Evolutionary conservation across 1,284 basidiomycete species (phyloP).

Genomic region (Ustilago xerochloae): DNA sequence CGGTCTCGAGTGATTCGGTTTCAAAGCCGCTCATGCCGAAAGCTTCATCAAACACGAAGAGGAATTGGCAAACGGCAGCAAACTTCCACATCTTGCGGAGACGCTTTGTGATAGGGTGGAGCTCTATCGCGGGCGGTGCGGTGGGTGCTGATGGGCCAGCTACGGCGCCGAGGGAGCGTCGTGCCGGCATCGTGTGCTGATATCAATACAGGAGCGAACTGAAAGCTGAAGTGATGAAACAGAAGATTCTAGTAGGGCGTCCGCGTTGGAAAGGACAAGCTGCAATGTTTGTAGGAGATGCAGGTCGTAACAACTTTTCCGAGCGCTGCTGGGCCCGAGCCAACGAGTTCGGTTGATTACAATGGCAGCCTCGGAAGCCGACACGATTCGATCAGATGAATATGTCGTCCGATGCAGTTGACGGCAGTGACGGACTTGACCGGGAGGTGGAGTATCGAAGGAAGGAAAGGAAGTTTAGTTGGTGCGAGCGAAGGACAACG

Average conservation of each 20-base stretch:
- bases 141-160: conserved; percentile 37
- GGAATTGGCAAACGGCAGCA: conserved; percentile 66
- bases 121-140: conserved; percentile 21
- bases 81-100: conserved; percentile 65
- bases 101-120: conserved; percentile 48
- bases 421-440: not conserved
- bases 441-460: conserved; percentile 22
- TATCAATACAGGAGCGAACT: not conserved
- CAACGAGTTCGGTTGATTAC: no score
- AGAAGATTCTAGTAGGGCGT: not conserved
- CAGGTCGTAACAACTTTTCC: no score
- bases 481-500: conserved; percentile 10
- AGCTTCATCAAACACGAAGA: conserved; percentile 67
- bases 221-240: not conserved
- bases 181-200: conserved; percentile 23
- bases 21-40: conserved; percentile 64
- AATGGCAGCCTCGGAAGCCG: no score
- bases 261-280: no score
- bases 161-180: conserved; percentile 33
- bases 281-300: no score
- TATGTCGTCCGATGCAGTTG: no score
- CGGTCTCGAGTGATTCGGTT: conserved; percentile 69
- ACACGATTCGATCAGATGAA: no score
- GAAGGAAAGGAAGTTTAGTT: not conserved
- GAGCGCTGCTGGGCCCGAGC: no score